Percentiles rank a stretch among this genome's conserved stretches.
Evolutionary conservation across 2,329 filamentous ascomycete genomes (phyloP).

Genomic region (Hypoxylon sp.): DNA sequence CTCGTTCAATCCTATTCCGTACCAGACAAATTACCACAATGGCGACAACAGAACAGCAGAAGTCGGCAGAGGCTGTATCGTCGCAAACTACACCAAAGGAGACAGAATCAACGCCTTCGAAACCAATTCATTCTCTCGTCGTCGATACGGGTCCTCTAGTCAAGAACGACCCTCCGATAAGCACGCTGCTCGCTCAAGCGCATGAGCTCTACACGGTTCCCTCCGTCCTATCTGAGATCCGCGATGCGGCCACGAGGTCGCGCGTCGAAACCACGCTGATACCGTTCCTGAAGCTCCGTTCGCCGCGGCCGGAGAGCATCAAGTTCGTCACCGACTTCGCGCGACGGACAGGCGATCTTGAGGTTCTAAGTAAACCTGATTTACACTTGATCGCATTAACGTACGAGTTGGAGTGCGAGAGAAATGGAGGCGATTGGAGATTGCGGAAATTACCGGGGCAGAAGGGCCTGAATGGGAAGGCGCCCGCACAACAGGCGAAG

Average conservation of each 20-base stretch:
- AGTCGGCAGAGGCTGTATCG: neutral
- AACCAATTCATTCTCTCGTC: slow-evolving; percentile 87
- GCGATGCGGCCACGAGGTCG: slow-evolving; percentile 82
- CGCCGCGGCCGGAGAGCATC: slow-evolving; percentile 80
- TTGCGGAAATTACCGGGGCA: slow-evolving; percentile 83
- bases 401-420: slow-evolving; percentile 94
- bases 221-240: slow-evolving; percentile 87
- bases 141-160: slow-evolving; percentile 94
- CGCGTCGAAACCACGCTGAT: slow-evolving; percentile 86
- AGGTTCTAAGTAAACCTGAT: slow-evolving; percentile 90
- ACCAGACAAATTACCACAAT: slow-evolving; percentile 14
- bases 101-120: slow-evolving; percentile 24
- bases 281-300: slow-evolving; percentile 84
- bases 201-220: slow-evolving; percentile 86
- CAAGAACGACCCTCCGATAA: slow-evolving; percentile 89
- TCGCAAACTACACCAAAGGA: slow-evolving; percentile 1
- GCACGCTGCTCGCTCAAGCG: slow-evolving; percentile 81
- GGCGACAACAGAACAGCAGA: slow-evolving; percentile 31
- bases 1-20: neutral
- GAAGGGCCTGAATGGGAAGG: slow-evolving; percentile 79
- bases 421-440: slow-evolving; percentile 90
- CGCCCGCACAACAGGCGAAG: slow-evolving; percentile 63
- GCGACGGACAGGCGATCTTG: slow-evolving; percentile 86
- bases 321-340: slow-evolving; percentile 87
- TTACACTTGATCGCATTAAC: slow-evolving; percentile 88